Percentiles rank a stretch among this genome's conserved stretches.
Conservation (phyloP, 2,329 filamentous ascomycete genomes). For the Colletotrichum liaoningense region DNA sequence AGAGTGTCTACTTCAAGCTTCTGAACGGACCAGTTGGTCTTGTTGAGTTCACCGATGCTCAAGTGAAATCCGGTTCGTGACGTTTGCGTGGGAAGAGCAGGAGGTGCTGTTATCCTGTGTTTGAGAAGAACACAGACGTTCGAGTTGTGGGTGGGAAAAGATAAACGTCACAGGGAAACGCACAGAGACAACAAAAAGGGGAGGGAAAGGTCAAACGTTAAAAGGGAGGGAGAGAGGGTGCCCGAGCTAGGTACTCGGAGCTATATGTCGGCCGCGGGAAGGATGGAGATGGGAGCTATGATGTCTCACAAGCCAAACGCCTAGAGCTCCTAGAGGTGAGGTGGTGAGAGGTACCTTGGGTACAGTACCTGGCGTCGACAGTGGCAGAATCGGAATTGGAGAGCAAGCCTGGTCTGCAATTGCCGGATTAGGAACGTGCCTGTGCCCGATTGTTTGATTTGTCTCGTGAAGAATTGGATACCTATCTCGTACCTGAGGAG, state of each 20-base stretch:
- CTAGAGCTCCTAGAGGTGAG: neutral
- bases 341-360: neutral
- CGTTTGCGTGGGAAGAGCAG: neutral
- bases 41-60: neutral
- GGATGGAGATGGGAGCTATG: constrained; percentile 15
- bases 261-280: neutral
- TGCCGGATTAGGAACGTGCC: neutral
- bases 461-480: neutral
- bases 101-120: neutral
- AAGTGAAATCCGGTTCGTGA: neutral
- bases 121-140: neutral
- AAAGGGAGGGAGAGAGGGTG: constrained; percentile 3
- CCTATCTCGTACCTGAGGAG: too few species aligned
- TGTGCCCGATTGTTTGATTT: neutral
- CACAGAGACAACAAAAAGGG: neutral
- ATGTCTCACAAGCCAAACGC: constrained; percentile 4
- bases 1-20: neutral
- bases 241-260: neutral
- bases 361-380: neutral
- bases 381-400: neutral
- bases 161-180: neutral
- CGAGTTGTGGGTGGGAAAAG: neutral
- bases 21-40: neutral
- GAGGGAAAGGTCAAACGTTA: constrained; percentile 26
- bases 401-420: neutral